These are phyloP conservation scores for Terfezia boudieri DNA, from an alignment of 495 filamentous ascomycete genomes.

Conservation along the genomic window DNA sequence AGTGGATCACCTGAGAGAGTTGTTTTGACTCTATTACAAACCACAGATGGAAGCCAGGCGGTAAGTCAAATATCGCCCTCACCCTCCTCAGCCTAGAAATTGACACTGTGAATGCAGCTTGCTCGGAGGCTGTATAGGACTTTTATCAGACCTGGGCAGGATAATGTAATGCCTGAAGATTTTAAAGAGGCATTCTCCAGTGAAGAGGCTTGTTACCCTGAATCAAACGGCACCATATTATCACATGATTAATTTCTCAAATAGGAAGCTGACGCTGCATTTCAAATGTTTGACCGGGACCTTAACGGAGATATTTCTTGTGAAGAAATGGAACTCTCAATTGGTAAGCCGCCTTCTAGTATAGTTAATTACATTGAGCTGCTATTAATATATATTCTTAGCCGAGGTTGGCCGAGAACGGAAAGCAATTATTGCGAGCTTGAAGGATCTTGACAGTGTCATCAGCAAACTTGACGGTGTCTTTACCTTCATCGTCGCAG, in stretches of 20 bases:
- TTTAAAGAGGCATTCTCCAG: constrained; percentile 61
- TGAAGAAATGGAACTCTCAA: constrained; percentile 61
- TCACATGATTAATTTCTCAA: not conserved
- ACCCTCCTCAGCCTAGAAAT: not conserved
- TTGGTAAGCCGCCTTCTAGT: not conserved
- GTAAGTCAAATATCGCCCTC: constrained; percentile 2
- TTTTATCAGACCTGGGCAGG: constrained; percentile 49
- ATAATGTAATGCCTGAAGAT: constrained; percentile 55
- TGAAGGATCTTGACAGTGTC: constrained; percentile 90
- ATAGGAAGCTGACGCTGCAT: constrained; percentile 81
- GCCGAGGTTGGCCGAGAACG: constrained; percentile 88
- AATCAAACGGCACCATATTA: not conserved
- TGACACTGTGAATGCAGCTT: constrained; percentile 21
- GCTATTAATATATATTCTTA: constrained; percentile 30
- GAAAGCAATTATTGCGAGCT: constrained; percentile 78
- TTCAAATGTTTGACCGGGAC: constrained; percentile 86
- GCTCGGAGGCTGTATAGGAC: constrained; percentile 85
- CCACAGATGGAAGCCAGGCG: constrained; percentile 53
- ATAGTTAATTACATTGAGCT: not conserved
- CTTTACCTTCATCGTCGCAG: constrained; percentile 60
- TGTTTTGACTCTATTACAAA: constrained; percentile 46
- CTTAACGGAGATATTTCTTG: constrained; percentile 94
- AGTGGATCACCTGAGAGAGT: constrained; percentile 74
- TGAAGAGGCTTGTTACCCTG: constrained; percentile 11
- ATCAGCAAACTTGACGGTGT: constrained; percentile 62